Percentiles rank a stretch among this genome's conserved stretches.
Evolutionary conservation across 176 grass and related monocot genomes (phyloP).

Genomic region (Carex pumila): DNA sequence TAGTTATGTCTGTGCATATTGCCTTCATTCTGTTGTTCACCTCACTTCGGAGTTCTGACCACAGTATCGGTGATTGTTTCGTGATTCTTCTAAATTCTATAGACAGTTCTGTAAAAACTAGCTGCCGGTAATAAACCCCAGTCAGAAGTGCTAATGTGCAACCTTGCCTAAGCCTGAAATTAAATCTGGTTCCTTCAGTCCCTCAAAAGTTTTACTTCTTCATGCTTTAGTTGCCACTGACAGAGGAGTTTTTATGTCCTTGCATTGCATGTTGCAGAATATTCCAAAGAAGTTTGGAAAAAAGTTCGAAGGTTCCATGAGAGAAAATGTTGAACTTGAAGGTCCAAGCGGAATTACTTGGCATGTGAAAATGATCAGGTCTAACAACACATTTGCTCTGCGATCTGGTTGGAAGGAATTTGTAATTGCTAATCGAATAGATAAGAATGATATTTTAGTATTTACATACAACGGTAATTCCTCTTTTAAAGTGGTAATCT

Average conservation of each 20-base stretch:
- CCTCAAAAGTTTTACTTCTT: background rate
- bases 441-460: background rate
- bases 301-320: conserved; percentile 16
- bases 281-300: conserved; percentile 34
- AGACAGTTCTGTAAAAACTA: too few relatives aligned
- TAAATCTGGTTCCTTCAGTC: background rate
- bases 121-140: too few relatives aligned
- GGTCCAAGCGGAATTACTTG: conserved; percentile 25
- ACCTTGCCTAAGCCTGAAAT: too few relatives aligned
- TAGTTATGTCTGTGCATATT: too few relatives aligned
- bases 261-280: conserved; percentile 1
- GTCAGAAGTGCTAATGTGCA: too few relatives aligned
- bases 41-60: too few relatives aligned
- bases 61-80: too few relatives aligned
- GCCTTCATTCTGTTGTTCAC: too few relatives aligned
- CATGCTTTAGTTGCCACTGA: background rate
- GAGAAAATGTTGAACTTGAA: conserved; percentile 17
- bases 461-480: conserved; percentile 27
- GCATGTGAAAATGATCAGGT: background rate
- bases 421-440: background rate
- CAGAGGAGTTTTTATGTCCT: background rate
- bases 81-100: too few relatives aligned
- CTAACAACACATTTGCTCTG: conserved; percentile 2
- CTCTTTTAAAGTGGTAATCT: conserved; percentile 37
- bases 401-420: conserved; percentile 41